Evolutionary conservation across 164 flowering plant genomes (phyloP), one percentile per base, ranked within the genome.

Genomic region (Stephania japonica): DNA sequence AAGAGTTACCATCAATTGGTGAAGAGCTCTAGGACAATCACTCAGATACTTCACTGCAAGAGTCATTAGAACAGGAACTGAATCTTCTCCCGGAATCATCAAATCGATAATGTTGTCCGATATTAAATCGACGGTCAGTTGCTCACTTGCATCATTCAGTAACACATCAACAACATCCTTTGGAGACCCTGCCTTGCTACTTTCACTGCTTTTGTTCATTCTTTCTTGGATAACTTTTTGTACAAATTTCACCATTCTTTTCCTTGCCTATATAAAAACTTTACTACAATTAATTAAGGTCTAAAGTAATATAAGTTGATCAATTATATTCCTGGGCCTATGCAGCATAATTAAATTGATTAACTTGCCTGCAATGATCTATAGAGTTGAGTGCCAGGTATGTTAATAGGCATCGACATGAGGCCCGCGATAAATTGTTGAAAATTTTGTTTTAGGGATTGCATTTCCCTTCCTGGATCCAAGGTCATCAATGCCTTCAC

Each of bases 41-140:
- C 90, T 87, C 21, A 95, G 89, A 82, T 84, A 95, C 78, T 95
- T 95, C 0, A 90, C 64, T 0, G 97, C 97, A n/a, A 95, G 91
- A 61, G 99, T 90, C 68, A 95, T 89, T 32, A 91, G 93, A 49
- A 87, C 74, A 0, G 99, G 99, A 12, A 95, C 97, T 1, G 99
- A 93, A 69, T 93, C 99, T 77, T 95, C 98, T 1, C 97, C 99
- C 0, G 99, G 99, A 18, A 95, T 95, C 98, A 95, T 95, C 83
- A 95, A 79, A 79, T 93, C 99, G 59, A 93, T 90, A 83, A 91
- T 82, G 73, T 95, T 95, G 49, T 87, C 91, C 3, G 96, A 90
- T 44, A 95, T 91, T 47, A 93, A 65, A 25, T 87, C 90, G 56
- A 85, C 89, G 2, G 91, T 86, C 42, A 92, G 72, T 75, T 86